These are phyloP conservation scores for Aspergillus carbonarius DNA, from an alignment of 2,329 filamentous ascomycete genomes.

Conservation along the genomic window DNA sequence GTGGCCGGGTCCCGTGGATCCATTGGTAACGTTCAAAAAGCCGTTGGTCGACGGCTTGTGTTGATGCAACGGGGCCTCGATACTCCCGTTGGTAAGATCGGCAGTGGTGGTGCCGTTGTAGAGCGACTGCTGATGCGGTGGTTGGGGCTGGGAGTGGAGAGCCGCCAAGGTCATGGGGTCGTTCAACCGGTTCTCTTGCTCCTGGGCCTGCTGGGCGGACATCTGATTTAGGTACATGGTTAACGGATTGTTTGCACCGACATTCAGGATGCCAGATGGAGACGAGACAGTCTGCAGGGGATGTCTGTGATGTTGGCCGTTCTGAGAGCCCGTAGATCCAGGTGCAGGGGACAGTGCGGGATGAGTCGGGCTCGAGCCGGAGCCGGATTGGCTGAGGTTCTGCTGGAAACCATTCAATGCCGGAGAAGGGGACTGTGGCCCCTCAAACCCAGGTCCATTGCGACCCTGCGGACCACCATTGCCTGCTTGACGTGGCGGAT, in stretches of 20 bases:
- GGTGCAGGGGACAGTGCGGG: constrained; percentile 55
- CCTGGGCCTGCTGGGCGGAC: constrained; percentile 58
- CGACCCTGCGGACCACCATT: constrained; percentile 66
- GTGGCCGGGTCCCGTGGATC: constrained; percentile 70
- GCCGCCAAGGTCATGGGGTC: constrained; percentile 44
- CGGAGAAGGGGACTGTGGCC: constrained; percentile 54
- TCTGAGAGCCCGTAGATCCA: constrained; percentile 54
- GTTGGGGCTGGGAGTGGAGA: constrained; percentile 64
- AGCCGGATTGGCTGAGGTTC: constrained; percentile 53
- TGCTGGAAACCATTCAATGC: constrained; percentile 59
- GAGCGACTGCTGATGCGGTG: constrained; percentile 73
- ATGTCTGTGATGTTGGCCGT: constrained; percentile 60
- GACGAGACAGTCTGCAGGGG: constrained; percentile 56
- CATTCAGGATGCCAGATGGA: constrained; percentile 74
- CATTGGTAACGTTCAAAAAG: constrained; percentile 53
- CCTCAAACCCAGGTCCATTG: constrained; percentile 54
- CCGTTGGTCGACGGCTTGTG: constrained; percentile 68
- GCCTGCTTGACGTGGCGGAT: constrained; percentile 84
- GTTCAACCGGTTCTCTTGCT: constrained; percentile 58
- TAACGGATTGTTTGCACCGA: constrained; percentile 77
- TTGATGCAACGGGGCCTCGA: constrained; percentile 43
- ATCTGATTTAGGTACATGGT: constrained; percentile 91
- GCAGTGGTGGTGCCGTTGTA: constrained; percentile 73
- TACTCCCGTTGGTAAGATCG: constrained; percentile 58
- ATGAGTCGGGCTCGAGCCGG: constrained; percentile 61